Evolutionary conservation across 345 rosid genomes (phyloP), one percentile per base, ranked within the genome.

Genomic region (Brassica carinata): DNA sequence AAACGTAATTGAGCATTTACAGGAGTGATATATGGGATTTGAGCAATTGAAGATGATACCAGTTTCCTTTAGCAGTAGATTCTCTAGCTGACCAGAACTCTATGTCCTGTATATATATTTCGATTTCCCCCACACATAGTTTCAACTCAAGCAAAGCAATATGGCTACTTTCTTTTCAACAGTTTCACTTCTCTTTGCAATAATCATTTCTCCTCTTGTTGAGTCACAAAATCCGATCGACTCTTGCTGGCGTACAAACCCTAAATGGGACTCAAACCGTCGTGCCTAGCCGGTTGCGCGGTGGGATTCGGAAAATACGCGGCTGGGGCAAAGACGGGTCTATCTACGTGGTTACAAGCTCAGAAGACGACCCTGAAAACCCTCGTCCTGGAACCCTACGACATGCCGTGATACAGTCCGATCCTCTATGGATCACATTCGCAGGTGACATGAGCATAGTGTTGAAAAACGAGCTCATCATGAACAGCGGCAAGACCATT

Each of bases 401-500:
- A 33, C 87, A 90, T 3, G 97, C 93, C 1, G 98, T 85, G 29
- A 88, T 93, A 63, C 99, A 96, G 33, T 64, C 85, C 3, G 69
- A 80, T 68, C 92, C 99, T 4, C 69, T 93, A 2, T 93, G 99
- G 99, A 92, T 96, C 77, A 83, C 85, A 78, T 96, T 95, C 57
- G 85, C 87, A 38, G 86, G 81, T 80, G 91, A 89, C 79, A 95
- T 95, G 99, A 86, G 87, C 26, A 92, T 96, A 59, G 84, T 67
- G 45, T 84, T 93, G n/a, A 81, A 82, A n/a, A 91, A 96, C 80
- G 98, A 96, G 80, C 94, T 96, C 8, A 89, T 96, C 26, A 63
- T 96, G 90, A 93, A 88, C 76, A 93, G 96, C 81, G 87, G 77
- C 78, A 96, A 96, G 87, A 96, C 98, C 3, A 93, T 93, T 0